These are phyloP conservation scores for Colletotrichum endophyticum DNA, from an alignment of 2,329 filamentous ascomycete genomes.

Conservation along the genomic window DNA sequence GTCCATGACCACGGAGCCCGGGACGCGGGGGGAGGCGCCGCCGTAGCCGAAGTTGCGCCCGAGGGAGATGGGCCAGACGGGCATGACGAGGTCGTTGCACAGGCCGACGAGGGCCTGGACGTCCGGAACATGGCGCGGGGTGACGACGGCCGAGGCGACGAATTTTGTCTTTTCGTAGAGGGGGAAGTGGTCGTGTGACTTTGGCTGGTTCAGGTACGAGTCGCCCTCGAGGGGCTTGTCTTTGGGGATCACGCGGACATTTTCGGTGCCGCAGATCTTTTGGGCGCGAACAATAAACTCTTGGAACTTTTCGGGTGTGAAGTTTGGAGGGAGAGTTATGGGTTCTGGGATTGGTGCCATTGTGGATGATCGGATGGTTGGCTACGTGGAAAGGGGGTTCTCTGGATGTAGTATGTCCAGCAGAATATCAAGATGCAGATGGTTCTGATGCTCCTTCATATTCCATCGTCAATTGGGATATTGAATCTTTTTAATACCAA, in stretches of 20 bases:
- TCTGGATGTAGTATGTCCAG: not conserved
- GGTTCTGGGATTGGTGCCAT: constrained; percentile 8
- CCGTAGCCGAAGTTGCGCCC: constrained; percentile 48
- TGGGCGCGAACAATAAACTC: constrained; percentile 22
- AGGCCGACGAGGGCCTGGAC: constrained; percentile 45
- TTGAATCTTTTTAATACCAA: not conserved
- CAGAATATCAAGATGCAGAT: not conserved
- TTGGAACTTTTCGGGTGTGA: constrained; percentile 23
- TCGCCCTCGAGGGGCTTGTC: constrained; percentile 18
- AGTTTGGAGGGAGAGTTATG: constrained; percentile 11
- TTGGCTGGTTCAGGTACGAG: constrained; percentile 23
- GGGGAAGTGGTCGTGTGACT: constrained; percentile 41
- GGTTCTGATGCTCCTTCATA: not conserved
- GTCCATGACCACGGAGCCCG: constrained; percentile 46
- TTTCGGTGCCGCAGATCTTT: constrained; percentile 27
- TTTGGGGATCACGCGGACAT: constrained; percentile 22
- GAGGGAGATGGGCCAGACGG: constrained; percentile 41
- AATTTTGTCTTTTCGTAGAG: constrained; percentile 47
- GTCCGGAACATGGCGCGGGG: constrained; percentile 38
- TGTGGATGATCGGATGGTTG: not conserved
- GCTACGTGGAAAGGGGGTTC: not conserved
- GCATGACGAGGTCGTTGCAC: constrained; percentile 38
- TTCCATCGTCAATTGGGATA: not conserved
- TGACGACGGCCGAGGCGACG: constrained; percentile 42
- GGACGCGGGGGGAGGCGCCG: constrained; percentile 45